Conservation (phyloP, 257 asterid genomes). For the Salvia rosmarinus region DNA sequence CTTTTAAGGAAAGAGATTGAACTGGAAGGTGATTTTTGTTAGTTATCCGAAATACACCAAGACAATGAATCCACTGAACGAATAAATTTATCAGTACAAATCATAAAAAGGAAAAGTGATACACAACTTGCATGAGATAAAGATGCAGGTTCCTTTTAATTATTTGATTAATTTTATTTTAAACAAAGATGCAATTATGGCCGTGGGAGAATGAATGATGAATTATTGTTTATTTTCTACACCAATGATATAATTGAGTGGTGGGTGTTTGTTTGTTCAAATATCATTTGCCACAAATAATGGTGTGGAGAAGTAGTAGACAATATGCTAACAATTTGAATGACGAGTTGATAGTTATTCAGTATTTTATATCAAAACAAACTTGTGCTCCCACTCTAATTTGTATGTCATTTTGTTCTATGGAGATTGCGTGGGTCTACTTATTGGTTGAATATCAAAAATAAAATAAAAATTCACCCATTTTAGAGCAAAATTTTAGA, state of each 20-base stretch:
- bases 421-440: not conserved
- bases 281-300: not conserved
- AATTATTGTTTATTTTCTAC: not conserved
- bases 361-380: not conserved
- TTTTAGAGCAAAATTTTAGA: not conserved
- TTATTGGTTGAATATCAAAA: not conserved
- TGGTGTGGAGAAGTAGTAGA: not conserved
- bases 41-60: too few relatives aligned
- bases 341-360: not conserved
- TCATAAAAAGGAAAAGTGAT: not conserved
- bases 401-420: not conserved
- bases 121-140: not conserved
- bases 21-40: too few relatives aligned
- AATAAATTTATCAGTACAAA: not conserved
- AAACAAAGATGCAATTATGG: not conserved
- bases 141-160: not conserved
- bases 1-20: too few relatives aligned
- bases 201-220: not conserved
- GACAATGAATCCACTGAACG: not conserved
- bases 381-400: not conserved
- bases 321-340: not conserved
- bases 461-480: not conserved
- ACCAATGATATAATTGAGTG: not conserved
- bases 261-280: slow-evolving; percentile 16
- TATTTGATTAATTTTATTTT: too few relatives aligned